Percentiles rank a stretch among this genome's conserved stretches.
phyloP scores from a whole-genome alignment of 2,329 filamentous ascomycete species.

The Hortaea werneckii region DNA sequence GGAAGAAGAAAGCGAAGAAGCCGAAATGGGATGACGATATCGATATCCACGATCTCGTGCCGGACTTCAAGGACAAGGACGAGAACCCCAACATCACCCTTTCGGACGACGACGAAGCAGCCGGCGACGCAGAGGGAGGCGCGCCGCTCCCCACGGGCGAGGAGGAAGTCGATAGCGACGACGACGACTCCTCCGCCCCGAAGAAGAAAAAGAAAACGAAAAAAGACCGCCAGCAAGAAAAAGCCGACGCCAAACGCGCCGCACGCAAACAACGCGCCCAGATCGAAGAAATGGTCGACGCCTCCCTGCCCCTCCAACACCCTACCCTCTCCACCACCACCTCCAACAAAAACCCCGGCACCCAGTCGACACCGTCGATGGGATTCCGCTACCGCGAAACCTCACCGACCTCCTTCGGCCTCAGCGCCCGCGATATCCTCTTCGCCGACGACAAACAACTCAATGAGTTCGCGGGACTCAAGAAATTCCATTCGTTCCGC shows the following conservation, averaged over 20 bases:
- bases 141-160: conserved; percentile 17
- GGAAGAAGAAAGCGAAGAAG: conserved; percentile 60
- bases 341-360: conserved; percentile 33
- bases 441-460: conserved; percentile 77
- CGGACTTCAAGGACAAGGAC: conserved; percentile 67
- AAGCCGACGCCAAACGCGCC: conserved; percentile 53
- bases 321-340: conserved; percentile 40
- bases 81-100: conserved; percentile 44
- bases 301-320: conserved; percentile 66
- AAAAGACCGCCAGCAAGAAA: conserved; percentile 35
- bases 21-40: conserved; percentile 95
- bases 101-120: conserved; percentile 43
- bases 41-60: conserved; percentile 84
- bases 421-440: conserved; percentile 83
- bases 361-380: conserved; percentile 24
- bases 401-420: conserved; percentile 77
- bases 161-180: conserved; percentile 29
- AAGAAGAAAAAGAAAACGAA: conserved; percentile 27
- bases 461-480: conserved; percentile 85
- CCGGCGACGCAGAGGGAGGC: conserved; percentile 28
- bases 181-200: conserved; percentile 25
- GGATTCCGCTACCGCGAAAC: conserved; percentile 90
- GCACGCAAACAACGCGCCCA: conserved; percentile 72
- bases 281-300: conserved; percentile 78
- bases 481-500: conserved; percentile 86